Evolutionary conservation across 192 early-diverging fungal genomes (phyloP).

Genomic region (Piromyces sp.): DNA sequence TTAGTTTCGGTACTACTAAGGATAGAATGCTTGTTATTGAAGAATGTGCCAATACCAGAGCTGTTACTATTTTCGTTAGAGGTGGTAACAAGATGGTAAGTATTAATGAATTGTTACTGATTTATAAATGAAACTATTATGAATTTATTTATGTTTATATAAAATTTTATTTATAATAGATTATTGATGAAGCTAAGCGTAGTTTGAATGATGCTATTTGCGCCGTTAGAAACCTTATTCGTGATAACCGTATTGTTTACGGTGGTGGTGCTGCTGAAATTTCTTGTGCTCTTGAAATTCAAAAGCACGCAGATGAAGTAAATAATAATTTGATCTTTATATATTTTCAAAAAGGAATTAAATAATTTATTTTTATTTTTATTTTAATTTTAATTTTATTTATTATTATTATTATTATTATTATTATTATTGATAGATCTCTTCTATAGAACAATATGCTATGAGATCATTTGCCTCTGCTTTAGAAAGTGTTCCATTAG

Average conservation of each 20-base stretch:
- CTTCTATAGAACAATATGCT: slow-evolving; percentile 95
- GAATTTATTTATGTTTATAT: no score
- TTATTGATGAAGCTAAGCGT: slow-evolving; percentile 97
- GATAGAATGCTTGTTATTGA: slow-evolving; percentile 99
- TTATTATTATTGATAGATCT: slow-evolving; percentile 23
- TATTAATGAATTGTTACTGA: neutral
- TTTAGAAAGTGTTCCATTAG: slow-evolving; percentile 81
- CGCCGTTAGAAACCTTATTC: slow-evolving; percentile 89
- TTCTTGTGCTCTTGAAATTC: slow-evolving; percentile 80
- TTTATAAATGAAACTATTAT: no score
- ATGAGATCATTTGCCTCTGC: slow-evolving; percentile 96
- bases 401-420: neutral
- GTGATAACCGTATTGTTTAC: slow-evolving; percentile 97
- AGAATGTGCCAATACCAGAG: slow-evolving; percentile 95
- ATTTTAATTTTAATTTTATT: no score
- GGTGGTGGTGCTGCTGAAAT: slow-evolving; percentile 98
- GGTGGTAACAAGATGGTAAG: slow-evolving; percentile 95
- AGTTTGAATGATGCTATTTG: slow-evolving; percentile 97
- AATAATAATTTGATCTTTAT: no score
- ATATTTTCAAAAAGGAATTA: no score
- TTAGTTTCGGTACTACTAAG: slow-evolving; percentile 92
- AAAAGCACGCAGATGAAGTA: slow-evolving; percentile 70
- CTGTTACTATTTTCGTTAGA: slow-evolving; percentile 90
- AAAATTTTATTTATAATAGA: no score
- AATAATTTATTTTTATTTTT: no score